Evolutionary conservation across 345 rosid genomes (phyloP).

Genomic region (Sisymbrium altissimum): DNA sequence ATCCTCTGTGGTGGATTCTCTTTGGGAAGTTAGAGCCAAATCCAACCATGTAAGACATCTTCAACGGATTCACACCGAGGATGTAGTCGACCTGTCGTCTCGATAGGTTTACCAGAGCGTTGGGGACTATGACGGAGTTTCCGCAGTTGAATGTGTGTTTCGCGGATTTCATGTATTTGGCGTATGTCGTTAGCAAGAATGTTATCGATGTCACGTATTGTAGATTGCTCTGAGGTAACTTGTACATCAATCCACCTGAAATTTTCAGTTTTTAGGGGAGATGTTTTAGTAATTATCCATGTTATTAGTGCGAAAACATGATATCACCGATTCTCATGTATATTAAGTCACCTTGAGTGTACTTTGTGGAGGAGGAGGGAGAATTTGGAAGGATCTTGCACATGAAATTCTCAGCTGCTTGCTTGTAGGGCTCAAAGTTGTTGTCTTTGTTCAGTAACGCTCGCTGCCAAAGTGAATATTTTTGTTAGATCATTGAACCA

Average conservation of each 20-base stretch:
- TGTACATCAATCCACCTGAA: conserved; percentile 79
- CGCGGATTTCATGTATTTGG: conserved; percentile 64
- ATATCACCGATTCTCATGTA: neutral
- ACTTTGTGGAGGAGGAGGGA: conserved; percentile 68
- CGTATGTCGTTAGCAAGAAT: conserved; percentile 73
- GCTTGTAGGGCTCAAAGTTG: conserved; percentile 57
- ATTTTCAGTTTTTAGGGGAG: neutral
- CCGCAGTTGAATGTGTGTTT: conserved; percentile 67
- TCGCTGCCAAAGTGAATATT: conserved; percentile 39
- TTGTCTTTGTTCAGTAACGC: conserved; percentile 42
- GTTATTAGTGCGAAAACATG: neutral
- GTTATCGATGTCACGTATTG: conserved; percentile 84
- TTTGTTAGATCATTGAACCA: conserved; percentile 36
- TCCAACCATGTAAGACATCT: conserved; percentile 88
- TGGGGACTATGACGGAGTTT: conserved; percentile 47
- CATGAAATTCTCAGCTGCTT: conserved; percentile 79
- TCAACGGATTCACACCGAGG: conserved; percentile 71
- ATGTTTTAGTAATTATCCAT: neutral
- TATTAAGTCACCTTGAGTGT: conserved; percentile 58
- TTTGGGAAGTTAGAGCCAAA: conserved; percentile 58
- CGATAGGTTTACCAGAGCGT: conserved; percentile 47
- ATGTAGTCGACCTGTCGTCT: conserved; percentile 81
- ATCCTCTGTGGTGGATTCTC: conserved; percentile 73
- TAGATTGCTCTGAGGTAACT: conserved; percentile 67
- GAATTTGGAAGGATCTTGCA: conserved; percentile 78